A percentile compares a stretch with the other conserved stretches of the same genome.
Conservation (phyloP, 176 grass and related monocot species). For the Aegilops umbellulata region DNA sequence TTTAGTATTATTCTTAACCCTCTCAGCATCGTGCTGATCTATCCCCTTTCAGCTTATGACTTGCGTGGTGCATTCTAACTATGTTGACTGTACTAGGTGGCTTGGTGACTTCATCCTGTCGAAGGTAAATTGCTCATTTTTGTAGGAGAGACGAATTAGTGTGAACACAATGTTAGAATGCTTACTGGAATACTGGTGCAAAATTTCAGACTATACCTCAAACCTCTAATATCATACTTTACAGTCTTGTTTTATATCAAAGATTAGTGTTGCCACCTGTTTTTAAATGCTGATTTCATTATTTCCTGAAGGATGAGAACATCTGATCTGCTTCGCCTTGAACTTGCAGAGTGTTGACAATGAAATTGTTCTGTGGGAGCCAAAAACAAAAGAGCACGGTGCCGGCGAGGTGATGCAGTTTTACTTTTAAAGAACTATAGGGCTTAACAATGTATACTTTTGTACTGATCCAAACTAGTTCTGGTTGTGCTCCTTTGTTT, state of each 20-base stretch:
- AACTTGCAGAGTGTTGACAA: conserved; percentile 86
- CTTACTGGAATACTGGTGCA: neutral
- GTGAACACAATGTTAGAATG: neutral
- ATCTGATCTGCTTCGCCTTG: conserved; percentile 30
- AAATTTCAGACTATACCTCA: neutral
- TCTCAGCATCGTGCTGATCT: neutral
- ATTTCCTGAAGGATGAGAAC: neutral
- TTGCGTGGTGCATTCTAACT: conserved; percentile 81
- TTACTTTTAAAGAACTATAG: neutral
- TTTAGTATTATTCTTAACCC: neutral
- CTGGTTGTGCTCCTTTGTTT: conserved; percentile 13
- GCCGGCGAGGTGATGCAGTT: conserved; percentile 70
- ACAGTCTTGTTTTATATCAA: neutral
- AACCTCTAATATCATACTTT: neutral
- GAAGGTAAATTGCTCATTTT: conserved; percentile 50
- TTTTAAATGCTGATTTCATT: neutral
- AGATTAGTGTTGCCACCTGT: neutral
- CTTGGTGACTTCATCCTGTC: conserved; percentile 95
- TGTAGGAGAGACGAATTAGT: conserved; percentile 8
- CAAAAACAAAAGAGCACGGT: conserved; percentile 87
- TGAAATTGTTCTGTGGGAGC: conserved; percentile 93
- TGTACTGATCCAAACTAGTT: neutral
- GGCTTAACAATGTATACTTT: neutral
- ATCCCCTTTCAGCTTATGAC: conserved; percentile 58
- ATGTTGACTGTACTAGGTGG: conserved; percentile 96